These are phyloP conservation scores for Penicillium herquei DNA, from an alignment of 495 filamentous ascomycete genomes.

Conservation along the genomic window DNA sequence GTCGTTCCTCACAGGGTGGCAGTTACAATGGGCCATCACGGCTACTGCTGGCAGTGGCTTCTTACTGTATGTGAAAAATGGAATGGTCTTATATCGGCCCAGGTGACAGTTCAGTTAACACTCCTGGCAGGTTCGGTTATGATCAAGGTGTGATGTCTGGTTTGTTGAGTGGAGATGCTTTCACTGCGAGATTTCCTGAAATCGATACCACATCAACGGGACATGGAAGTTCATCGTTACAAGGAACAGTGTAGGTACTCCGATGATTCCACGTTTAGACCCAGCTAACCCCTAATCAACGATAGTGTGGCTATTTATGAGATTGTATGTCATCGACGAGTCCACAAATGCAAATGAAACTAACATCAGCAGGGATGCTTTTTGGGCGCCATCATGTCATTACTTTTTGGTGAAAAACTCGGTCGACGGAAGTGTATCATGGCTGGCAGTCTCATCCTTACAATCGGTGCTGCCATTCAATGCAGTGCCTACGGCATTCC, in stretches of 20 bases:
- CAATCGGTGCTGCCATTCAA: constrained; percentile 55
- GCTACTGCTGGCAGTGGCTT: constrained; percentile 42
- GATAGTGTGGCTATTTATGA: constrained; percentile 37
- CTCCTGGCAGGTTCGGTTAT: constrained; percentile 35
- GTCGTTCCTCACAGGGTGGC: constrained; percentile 29
- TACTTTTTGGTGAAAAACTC: constrained; percentile 50
- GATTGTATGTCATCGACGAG: constrained; percentile 20
- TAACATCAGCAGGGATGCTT: constrained; percentile 47
- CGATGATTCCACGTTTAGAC: no score
- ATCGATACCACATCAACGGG: constrained; percentile 33
- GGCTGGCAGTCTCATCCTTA: constrained; percentile 51
- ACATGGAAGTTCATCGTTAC: constrained; percentile 33
- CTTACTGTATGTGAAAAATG: constrained; percentile 26
- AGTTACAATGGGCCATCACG: constrained; percentile 33
- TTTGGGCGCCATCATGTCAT: constrained; percentile 51
- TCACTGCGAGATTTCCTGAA: constrained; percentile 30
- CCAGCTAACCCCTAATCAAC: not conserved
- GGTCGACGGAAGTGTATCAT: constrained; percentile 56
- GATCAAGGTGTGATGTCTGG: constrained; percentile 47
- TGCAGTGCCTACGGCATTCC: constrained; percentile 48
- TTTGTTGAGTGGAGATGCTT: constrained; percentile 32
- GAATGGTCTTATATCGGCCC: not conserved
- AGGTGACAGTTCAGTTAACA: not conserved
- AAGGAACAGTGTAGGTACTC: constrained; percentile 34
- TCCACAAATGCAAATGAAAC: constrained; percentile 19